Evolutionary conservation across 1,284 basidiomycete species (phyloP).

Genomic region (Ustilago trichophora): DNA sequence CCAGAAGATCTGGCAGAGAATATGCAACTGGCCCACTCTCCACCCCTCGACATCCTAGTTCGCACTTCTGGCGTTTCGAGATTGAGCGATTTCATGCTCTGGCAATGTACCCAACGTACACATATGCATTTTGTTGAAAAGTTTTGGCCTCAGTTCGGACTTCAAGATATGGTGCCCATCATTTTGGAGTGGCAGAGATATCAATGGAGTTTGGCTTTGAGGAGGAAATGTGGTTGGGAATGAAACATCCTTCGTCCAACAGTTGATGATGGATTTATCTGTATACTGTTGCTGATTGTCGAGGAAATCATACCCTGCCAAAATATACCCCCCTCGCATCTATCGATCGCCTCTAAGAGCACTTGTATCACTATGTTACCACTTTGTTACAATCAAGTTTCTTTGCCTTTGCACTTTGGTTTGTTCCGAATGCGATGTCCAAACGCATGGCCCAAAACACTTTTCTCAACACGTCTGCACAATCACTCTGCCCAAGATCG

Average conservation of each 20-base stretch:
- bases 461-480: too few relatives aligned
- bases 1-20: constrained; percentile 19
- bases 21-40: constrained; percentile 72
- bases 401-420: too few relatives aligned
- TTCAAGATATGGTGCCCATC: constrained; percentile 85
- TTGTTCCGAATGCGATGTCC: too few relatives aligned
- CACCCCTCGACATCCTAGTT: constrained; percentile 87
- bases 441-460: too few relatives aligned
- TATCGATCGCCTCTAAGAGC: too few relatives aligned
- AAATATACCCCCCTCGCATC: too few relatives aligned
- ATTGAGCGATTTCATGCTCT: constrained; percentile 89
- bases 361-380: too few relatives aligned
- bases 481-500: too few relatives aligned
- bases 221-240: constrained; percentile 26
- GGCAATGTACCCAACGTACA: constrained; percentile 84
- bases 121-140: constrained; percentile 90
- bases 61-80: constrained; percentile 91
- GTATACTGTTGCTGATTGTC: neutral
- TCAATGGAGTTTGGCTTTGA: constrained; percentile 19
- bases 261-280: too few relatives aligned
- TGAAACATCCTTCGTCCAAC: neutral
- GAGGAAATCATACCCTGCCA: too few relatives aligned
- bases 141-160: constrained; percentile 94
- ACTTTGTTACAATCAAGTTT: too few relatives aligned
- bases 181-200: constrained; percentile 81